Base-by-base conservation (phyloP, 768 basidiomycete species). In the Suillus lakei region DNA sequence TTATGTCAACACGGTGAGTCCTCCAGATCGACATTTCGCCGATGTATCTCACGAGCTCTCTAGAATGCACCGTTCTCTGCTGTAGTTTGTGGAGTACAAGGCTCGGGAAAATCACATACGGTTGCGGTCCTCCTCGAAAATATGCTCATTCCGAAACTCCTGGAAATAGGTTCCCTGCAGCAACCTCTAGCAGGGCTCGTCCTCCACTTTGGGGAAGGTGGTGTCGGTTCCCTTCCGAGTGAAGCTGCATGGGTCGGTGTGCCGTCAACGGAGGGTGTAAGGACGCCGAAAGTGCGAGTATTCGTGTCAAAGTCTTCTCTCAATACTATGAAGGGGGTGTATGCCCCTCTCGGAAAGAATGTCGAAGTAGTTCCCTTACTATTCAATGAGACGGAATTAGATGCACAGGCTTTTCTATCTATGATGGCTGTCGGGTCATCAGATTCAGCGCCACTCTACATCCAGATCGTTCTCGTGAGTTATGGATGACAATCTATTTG, bases 51-150 rank as follows among this genome's bases (percentile, higher is more conserved):
- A 23, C 15, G 28, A 18, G 23, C 3, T 38, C n/a, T 15, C 62
- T 64, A 88, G 88, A 89, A 88, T 71, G 80, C 88, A 0, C 89
- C 89, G 0, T 86, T 88, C 67, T 89, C 88, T 2, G 85, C 88
- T 0, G 70, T 90, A n/a, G 82, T 90, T 3, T 90, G 89, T 62
- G 88, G 89, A 0, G 88, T 88, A 0, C 88, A 89, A 80, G 62
- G 88, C 0, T 86, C 88, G 0, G 89, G 89, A 4, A 90, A 90
- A 71, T 88, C 86, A 0, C 89, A 89, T 64, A 88, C 86, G 0
- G 83, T 88, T 5, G 84, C 87, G 0, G 83, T 86, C 0, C 81
- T 90, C 13, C 73, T 90, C 0, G 88, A 90, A 73, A 86, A 81
- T 62, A 87, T 89, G 84, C 72, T 89, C 15, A 82, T 89, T 16